Percentiles rank a stretch among this genome's conserved stretches.
These are phyloP conservation scores for Phaseolus lunatus DNA, from an alignment of 306 rosid genomes.

Conservation along the genomic window DNA sequence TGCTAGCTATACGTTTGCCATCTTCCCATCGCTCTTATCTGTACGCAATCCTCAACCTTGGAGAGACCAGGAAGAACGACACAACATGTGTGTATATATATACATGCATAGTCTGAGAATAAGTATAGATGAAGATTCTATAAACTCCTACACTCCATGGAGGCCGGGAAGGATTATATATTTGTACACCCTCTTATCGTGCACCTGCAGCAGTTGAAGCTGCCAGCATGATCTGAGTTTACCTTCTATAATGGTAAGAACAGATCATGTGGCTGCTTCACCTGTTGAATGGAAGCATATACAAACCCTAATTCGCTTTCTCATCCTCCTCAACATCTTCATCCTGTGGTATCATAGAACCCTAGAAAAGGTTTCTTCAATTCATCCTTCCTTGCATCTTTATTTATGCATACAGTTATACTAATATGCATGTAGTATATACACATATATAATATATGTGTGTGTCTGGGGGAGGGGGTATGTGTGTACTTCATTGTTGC, in stretches of 20 bases:
- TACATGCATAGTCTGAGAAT: conserved; percentile 6
- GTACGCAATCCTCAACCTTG: conserved; percentile 33
- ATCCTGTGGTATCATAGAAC: not conserved
- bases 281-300: conserved; percentile 72
- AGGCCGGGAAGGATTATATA: not conserved
- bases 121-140: conserved; percentile 25
- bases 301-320: conserved; percentile 41
- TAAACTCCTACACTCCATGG: not conserved
- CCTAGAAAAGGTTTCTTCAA: conserved; percentile 28
- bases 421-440: not conserved
- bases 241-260: conserved; percentile 45
- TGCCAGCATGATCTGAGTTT: conserved; percentile 95
- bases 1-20: conserved; percentile 36
- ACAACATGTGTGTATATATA: not conserved
- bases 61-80: conserved; percentile 15
- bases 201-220: conserved; percentile 82
- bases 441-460: too few relatives aligned
- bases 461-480: too few relatives aligned
- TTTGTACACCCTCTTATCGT: conserved; percentile 37
- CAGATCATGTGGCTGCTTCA: conserved; percentile 86
- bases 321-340: not conserved
- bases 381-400: conserved; percentile 31
- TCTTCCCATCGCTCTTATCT: conserved; percentile 38
- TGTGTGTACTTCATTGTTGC: conserved; percentile 2
- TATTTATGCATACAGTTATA: not conserved